Base-by-base conservation (phyloP, 78 protist genomes). In the slime mould (Dictyostelium discoideum) region DNA sequence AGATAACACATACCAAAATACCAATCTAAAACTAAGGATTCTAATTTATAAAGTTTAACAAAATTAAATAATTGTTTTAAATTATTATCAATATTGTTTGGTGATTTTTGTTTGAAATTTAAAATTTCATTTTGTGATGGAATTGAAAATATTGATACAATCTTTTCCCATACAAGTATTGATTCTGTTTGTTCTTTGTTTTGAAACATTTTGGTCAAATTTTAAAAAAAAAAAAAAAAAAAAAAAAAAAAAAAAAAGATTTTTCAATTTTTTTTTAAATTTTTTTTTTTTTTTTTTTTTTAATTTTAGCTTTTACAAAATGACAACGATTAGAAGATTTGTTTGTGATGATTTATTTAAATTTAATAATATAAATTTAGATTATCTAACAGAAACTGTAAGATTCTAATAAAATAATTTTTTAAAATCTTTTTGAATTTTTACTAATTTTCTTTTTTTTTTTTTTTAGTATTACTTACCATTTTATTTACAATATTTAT, bases 401-500 rank as follows among this genome's bases (percentile, higher is more conserved):
- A 6, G 77, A 22, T 74, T 16, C 13, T 13, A 65, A n/a, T 1
- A 10, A 26, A 8, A 26, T 11, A 4, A 2, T 69, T 11, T 11
- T 26, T 1, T 26, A 8, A 1, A 69, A 16, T 69, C 10, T 4
- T 26, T 26, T 10, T 26, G 5, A n/a, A 9, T n/a, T 3, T 4
- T 57, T 60, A 40, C 26, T 81, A 29, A 42, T 39, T 42, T 11
- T 5, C 54, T 13, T 48, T 11, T 5, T 74, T 13, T 48, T 10
- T n/a, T 22, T 24, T 3, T 22, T 24, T 77, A 96, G 98, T 99
- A 98, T 92, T 96, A 96, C 65, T 39, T 97, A 29, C 46, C 92
- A 22, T 99, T 99, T 92, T 99, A 99, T 73, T 48, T 97, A 39
- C 98, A 96, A 79, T 99, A 99, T 96, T 60, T 99, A 73, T 83